phyloP scores from a whole-genome alignment of 73 alveolate species.

The Stentor roeselii region DNA sequence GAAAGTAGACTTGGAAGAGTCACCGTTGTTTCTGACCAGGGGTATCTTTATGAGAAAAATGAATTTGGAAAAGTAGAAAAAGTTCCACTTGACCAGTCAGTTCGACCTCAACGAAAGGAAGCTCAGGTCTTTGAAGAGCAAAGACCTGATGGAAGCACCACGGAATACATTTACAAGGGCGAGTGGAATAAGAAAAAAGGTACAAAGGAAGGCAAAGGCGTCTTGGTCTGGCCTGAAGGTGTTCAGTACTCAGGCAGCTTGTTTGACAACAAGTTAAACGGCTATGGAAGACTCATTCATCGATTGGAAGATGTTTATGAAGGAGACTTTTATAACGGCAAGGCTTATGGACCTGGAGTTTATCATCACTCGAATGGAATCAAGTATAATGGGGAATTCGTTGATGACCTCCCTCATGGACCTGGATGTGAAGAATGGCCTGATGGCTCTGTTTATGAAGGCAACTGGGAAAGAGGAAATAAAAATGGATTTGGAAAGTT shows the following conservation, averaged over 20 bases:
- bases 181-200: conserved; percentile 9
- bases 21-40: not conserved
- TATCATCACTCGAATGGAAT: conserved; percentile 22
- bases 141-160: conserved; percentile 7
- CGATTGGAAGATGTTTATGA: conserved; percentile 26
- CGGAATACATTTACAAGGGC: conserved; percentile 21
- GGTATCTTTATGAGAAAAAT: not conserved
- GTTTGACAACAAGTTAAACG: conserved; percentile 10
- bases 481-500: conserved; percentile 53
- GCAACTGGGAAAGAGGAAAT: not conserved
- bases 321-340: conserved; percentile 12
- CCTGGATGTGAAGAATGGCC: conserved; percentile 18
- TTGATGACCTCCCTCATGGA: conserved; percentile 25
- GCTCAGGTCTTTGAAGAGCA: conserved; percentile 9
- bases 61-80: not conserved
- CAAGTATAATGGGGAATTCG: conserved; percentile 21
- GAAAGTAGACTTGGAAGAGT: not conserved
- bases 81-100: conserved; percentile 7
- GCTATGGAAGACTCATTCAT: conserved; percentile 24
- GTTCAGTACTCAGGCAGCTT: conserved; percentile 8
- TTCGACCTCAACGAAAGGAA: not conserved
- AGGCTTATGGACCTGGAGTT: conserved; percentile 21
- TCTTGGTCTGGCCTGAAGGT: conserved; percentile 21
- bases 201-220: conserved; percentile 22
- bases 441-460: conserved; percentile 22